phyloP scores from a whole-genome alignment of 257 asterid genomes.

The Solanum phureja region DNA sequence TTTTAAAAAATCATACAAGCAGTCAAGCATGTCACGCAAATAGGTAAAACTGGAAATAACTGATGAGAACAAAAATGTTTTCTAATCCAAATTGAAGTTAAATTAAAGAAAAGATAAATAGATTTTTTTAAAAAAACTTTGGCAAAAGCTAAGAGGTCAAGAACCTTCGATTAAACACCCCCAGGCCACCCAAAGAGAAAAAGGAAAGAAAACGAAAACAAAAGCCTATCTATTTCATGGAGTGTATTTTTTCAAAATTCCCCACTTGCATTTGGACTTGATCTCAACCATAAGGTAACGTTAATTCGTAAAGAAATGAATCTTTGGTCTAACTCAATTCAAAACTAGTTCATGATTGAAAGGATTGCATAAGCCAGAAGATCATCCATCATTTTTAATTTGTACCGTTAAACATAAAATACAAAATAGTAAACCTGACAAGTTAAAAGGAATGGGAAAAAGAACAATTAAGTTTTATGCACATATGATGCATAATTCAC shows the following conservation, averaged over 20 bases:
- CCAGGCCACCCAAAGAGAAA: not conserved
- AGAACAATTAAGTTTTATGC: not conserved
- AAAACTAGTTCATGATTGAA: not conserved
- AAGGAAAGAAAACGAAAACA: not conserved
- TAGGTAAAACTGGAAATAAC: no score
- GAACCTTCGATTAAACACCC: not conserved
- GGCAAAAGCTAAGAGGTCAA: not conserved
- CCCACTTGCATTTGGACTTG: not conserved
- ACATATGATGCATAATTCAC: not conserved
- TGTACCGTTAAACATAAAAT: not conserved
- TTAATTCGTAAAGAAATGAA: not conserved
- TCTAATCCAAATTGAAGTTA: not conserved
- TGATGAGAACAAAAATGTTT: no score
- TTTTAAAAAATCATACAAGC: no score
- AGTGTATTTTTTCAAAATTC: not conserved
- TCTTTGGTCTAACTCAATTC: no score
- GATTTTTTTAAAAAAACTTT: not conserved
- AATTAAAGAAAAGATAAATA: no score
- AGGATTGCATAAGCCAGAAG: not conserved
- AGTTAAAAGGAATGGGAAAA: not conserved
- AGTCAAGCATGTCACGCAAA: no score
- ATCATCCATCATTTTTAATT: no score
- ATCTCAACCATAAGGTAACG: not conserved
- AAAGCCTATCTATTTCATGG: not conserved
- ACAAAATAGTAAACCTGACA: no score